A percentile compares a stretch with the other conserved stretches of the same genome.
phyloP scores from a whole-genome alignment of 345 rosid species.

The Populus pruinosa region DNA sequence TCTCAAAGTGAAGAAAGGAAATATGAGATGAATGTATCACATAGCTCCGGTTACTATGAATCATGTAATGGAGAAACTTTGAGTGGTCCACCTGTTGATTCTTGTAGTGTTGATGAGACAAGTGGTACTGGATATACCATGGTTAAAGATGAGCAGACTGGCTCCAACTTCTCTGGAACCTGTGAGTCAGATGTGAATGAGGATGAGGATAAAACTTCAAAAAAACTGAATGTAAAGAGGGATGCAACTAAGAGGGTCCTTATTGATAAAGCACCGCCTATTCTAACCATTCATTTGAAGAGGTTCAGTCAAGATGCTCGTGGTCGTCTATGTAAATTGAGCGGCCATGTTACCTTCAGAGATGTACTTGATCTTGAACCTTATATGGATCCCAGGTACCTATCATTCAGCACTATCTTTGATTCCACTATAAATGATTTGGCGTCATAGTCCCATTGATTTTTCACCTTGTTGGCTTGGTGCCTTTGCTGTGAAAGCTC shows the following conservation, averaged over 20 bases:
- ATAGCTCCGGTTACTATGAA: slow-evolving; percentile 21
- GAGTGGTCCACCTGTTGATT: slow-evolving; percentile 29
- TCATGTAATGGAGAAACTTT: slow-evolving; percentile 32
- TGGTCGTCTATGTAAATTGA: slow-evolving; percentile 89
- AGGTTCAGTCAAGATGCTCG: slow-evolving; percentile 94
- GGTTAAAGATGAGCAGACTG: slow-evolving; percentile 25
- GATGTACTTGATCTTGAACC: slow-evolving; percentile 69
- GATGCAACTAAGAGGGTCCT: slow-evolving; percentile 87
- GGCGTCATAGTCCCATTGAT: background rate
- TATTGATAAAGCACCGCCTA: slow-evolving; percentile 70
- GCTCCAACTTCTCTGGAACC: slow-evolving; percentile 30
- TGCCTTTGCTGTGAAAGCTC: background rate
- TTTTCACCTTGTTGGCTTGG: background rate
- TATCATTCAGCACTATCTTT: background rate
- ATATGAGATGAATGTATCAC: slow-evolving; percentile 18
- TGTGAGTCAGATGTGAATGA: slow-evolving; percentile 40
- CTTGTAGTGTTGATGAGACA: slow-evolving; percentile 32
- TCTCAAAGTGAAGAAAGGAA: slow-evolving; percentile 17
- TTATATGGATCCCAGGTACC: slow-evolving; percentile 80
- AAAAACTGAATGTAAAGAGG: slow-evolving; percentile 63
- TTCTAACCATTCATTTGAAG: slow-evolving; percentile 84
- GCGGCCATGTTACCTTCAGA: slow-evolving; percentile 77
- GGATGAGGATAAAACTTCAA: slow-evolving; percentile 38
- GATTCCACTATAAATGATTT: background rate
- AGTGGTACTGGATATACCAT: slow-evolving; percentile 14